Base-by-base conservation (phyloP, 2,329 filamentous ascomycete species). In the Fusarium nodosum region DNA sequence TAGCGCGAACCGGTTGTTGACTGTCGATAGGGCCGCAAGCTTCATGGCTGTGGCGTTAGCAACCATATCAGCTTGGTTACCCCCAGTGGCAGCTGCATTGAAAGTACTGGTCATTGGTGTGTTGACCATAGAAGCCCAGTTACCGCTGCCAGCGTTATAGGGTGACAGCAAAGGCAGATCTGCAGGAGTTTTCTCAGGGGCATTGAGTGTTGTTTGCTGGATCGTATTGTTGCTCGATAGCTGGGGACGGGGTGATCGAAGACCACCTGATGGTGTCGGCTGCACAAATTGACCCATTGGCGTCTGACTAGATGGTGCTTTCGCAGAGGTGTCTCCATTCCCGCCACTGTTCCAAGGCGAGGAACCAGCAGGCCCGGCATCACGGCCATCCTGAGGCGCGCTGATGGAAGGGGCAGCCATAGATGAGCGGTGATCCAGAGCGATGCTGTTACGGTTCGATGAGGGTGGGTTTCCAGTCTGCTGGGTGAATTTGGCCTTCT, bases 41-140 rank as follows among this genome's bases (percentile, higher is more conserved):
- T 99, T 99, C 96, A 99, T 99, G 24, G 96, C 96, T 18, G 96
- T 98, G 28, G 96, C 96, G 77, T 98, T 99, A 62, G 96, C 96
- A 60, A 99, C 92, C 95, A 98, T 98, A 76, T 99, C 96, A 18
- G 94, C 94, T 79, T 97, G 94, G 58, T 87, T 90, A 47, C 84
- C 84, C 41, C 83, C 82, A 39, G 81, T 81, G 71, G 86, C 79
- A 56, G 71, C 74, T 18, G 85, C 81, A 68, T 87, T 91, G 80
- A 98, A 99, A 71, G 90, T 95, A 41, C 93, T 84, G 7, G 95
- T 93, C 92, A 98, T 97, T 3, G 96, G 96, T 3, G 96, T 99
- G 82, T 97, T 98, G 69, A 97, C 91, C 92, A 97, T 97, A 11
- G 96, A 98, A 26, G 96, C 96, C 96, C 96, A 99, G 84, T 96